These are phyloP conservation scores for Phytophthora uliginosa DNA, from an alignment of 352 stramenopile genomes.

Conservation along the genomic window DNA sequence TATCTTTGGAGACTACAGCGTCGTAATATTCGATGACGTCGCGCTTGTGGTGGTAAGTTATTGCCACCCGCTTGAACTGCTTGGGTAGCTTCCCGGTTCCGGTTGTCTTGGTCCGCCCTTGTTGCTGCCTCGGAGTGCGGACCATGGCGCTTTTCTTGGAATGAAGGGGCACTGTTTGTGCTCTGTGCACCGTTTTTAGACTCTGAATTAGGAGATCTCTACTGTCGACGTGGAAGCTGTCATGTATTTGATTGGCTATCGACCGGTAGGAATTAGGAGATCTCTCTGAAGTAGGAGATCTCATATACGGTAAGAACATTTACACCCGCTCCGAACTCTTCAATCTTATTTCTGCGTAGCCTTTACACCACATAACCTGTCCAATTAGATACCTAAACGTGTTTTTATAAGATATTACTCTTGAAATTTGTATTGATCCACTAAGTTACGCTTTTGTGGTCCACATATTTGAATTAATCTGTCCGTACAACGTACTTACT, in stretches of 20 bases:
- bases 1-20: conserved; percentile 3
- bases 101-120: not conserved
- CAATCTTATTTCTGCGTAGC: no score
- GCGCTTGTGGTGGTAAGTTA: conserved; percentile 1
- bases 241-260: conserved; percentile 13
- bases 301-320: conserved; percentile 34
- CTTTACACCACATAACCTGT: no score
- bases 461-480: no score
- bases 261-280: conserved; percentile 17
- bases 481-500: no score
- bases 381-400: no score
- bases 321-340: no score
- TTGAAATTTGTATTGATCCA: no score
- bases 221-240: not conserved
- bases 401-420: no score
- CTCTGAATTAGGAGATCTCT: conserved; percentile 21
- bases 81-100: not conserved
- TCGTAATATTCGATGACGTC: conserved; percentile 16
- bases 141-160: conserved; percentile 23
- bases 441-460: no score
- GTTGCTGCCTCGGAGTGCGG: conserved; percentile 8
- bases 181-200: conserved; percentile 2
- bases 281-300: conserved; percentile 22
- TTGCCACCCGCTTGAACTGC: conserved; percentile 9
- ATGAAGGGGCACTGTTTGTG: not conserved